These are phyloP conservation scores for Talaromyces trachyspermus DNA, from an alignment of 495 filamentous ascomycete species.

Conservation along the genomic window DNA sequence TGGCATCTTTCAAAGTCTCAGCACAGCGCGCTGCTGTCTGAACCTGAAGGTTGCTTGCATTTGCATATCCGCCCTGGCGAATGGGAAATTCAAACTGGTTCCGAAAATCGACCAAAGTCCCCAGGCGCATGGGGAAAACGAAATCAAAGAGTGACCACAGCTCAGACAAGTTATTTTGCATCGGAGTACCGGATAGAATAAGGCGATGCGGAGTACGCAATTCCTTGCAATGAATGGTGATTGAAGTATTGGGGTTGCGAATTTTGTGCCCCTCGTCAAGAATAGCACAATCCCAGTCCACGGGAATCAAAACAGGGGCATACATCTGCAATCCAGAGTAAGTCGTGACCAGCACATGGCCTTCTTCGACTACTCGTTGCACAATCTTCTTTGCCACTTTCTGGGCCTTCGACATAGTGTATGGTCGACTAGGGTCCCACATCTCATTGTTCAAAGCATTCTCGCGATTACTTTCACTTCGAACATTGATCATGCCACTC, in stretches of 20 bases:
- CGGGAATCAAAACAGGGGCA: conserved; percentile 63
- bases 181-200: conserved; percentile 91
- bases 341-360: conserved; percentile 89
- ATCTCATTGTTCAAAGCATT: conserved; percentile 46
- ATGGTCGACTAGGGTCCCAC: conserved; percentile 22
- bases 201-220: conserved; percentile 79
- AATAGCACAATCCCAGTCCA: conserved; percentile 88
- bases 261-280: conserved; percentile 98
- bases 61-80: conserved; percentile 83
- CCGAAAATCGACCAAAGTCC: conserved; percentile 82
- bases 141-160: conserved; percentile 98
- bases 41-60: conserved; percentile 84
- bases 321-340: conserved; percentile 91
- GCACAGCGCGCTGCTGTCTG: conserved; percentile 88
- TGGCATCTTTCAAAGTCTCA: conserved; percentile 81
- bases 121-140: conserved; percentile 89
- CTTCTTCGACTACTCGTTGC: conserved; percentile 72
- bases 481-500: conserved; percentile 85
- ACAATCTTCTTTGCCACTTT: conserved; percentile 71
- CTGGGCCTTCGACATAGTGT: conserved; percentile 39
- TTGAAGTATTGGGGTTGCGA: conserved; percentile 84
- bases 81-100: conserved; percentile 90
- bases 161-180: conserved; percentile 96
- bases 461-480: conserved; percentile 63
- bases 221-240: conserved; percentile 90